Evolutionary conservation across 352 stramenopile genomes (phyloP), one percentile per base, ranked within the genome.

Genomic region (Phytophthora gonapodyides): DNA sequence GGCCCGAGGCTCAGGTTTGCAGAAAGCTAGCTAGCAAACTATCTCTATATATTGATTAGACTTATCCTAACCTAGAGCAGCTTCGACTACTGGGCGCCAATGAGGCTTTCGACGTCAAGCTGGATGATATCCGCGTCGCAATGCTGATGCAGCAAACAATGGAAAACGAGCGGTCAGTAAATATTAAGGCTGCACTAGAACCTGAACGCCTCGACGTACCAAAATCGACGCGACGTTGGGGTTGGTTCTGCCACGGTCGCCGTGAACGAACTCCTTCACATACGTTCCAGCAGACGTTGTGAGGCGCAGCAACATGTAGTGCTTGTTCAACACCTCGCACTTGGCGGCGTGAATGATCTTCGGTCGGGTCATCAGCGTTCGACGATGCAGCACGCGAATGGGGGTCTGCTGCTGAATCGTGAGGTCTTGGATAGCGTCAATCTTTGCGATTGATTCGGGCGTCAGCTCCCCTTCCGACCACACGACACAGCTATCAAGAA

Each of bases 211-310:
- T 41, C 24, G 30, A 64, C 72, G 8, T 80, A 88, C 87, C 45
- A 98, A 70, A 58, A 98, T 85, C 10, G 84, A 82, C 6, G 87
- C 80, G 9, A 99, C 80, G 68, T 96, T 99, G 11, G 98, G 98
- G 59, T 88, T 61, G n/a, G 97, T 99, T 45, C 98, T 87, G 9
- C 97, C 97, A 34, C 98, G 92, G 81, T 99, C 98, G 15, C 97
- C 96, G 73, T 99, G 97, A 19, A 99, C 95, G 74, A 99, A 99
- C 79, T 99, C 98, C 71, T 99, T 99, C 41, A 99, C 97, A 70
- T 99, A 99, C 8, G 97, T 99, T 42, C 94, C 94, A 5, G 96
- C 97, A 33, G 88, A 97, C 3, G 97, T 99, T 33, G 82, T 95
- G 24, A 99, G 75, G 31, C 92, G 79, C 53, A 99, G 62, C 16